A percentile compares a stretch with the other conserved stretches of the same genome.
Conservation (phyloP, 805 yeast species). For the Sugiyamaella valdiviana region DNA sequence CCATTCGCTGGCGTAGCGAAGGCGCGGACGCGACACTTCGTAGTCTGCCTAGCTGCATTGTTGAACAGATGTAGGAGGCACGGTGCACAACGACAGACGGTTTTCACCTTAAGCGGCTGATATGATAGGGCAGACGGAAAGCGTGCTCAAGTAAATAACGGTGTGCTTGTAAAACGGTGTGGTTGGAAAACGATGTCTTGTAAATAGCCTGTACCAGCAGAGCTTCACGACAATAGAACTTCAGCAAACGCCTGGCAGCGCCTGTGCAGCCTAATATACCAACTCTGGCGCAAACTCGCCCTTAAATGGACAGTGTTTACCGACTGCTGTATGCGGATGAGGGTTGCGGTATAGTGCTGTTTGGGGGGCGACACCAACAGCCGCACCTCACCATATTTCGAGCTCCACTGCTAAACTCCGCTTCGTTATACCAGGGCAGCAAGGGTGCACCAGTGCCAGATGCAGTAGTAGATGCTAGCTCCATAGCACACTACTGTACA, state of each 20-base stretch:
- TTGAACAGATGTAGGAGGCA: neutral
- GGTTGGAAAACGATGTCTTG: neutral
- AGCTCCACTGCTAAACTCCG: too few relatives aligned
- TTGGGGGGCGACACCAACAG: too few relatives aligned
- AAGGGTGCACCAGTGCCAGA: too few relatives aligned
- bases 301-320: neutral
- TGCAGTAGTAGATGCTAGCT: too few relatives aligned
- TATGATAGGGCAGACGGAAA: too few relatives aligned
- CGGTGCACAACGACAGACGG: neutral
- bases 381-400: too few relatives aligned
- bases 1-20: slow-evolving; percentile 5
- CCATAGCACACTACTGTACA: too few relatives aligned
- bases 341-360: neutral
- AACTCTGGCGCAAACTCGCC: neutral
- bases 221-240: neutral
- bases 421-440: too few relatives aligned
- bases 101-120: neutral
- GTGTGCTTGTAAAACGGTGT: too few relatives aligned
- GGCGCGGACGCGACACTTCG: slow-evolving; percentile 15
- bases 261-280: neutral
- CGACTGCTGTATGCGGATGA: neutral
- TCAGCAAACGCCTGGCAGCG: neutral
- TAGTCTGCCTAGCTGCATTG: slow-evolving; percentile 18
- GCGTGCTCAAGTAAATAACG: too few relatives aligned
- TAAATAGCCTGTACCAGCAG: neutral